phyloP scores from a whole-genome alignment of 2,329 filamentous ascomycete genomes.

The Penicillium brevicompactum region DNA sequence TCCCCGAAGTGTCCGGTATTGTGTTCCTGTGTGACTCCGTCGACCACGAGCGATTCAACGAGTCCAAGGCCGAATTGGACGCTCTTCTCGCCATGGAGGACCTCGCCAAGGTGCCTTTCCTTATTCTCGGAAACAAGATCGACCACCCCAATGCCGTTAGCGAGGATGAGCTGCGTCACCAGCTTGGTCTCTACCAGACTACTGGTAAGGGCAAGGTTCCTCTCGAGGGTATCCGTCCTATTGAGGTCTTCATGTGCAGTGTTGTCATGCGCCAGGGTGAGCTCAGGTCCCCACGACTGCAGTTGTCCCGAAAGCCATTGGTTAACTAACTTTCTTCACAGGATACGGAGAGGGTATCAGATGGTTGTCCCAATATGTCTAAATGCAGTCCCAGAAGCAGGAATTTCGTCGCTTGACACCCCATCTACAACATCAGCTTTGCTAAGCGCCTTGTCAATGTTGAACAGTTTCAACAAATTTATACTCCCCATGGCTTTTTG shows the following conservation, averaged over 20 bases:
- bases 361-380: slow-evolving; percentile 92
- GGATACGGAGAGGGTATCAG: slow-evolving; percentile 87
- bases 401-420: background rate
- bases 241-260: slow-evolving; percentile 99
- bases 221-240: slow-evolving; percentile 86
- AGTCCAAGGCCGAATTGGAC: slow-evolving; percentile 96
- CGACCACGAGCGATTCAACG: slow-evolving; percentile 89
- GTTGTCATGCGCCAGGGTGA: slow-evolving; percentile 94
- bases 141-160: slow-evolving; percentile 94
- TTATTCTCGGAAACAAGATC: slow-evolving; percentile 98
- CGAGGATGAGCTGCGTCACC: slow-evolving; percentile 91
- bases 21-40: slow-evolving; percentile 98
- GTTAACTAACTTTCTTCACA: slow-evolving; percentile 31
- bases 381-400: slow-evolving; percentile 37
- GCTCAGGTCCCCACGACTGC: slow-evolving; percentile 28
- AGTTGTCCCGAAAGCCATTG: too few species aligned
- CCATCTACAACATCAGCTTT: background rate
- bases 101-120: slow-evolving; percentile 90
- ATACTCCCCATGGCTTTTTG: background rate
- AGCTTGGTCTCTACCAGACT: slow-evolving; percentile 92
- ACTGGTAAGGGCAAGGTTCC: slow-evolving; percentile 95
- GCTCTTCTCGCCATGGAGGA: slow-evolving; percentile 96
- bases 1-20: slow-evolving; percentile 93
- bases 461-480: background rate
- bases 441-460: background rate